Base-by-base conservation (phyloP, 2,329 filamentous ascomycete species). In the Rugonectria rugulosa region DNA sequence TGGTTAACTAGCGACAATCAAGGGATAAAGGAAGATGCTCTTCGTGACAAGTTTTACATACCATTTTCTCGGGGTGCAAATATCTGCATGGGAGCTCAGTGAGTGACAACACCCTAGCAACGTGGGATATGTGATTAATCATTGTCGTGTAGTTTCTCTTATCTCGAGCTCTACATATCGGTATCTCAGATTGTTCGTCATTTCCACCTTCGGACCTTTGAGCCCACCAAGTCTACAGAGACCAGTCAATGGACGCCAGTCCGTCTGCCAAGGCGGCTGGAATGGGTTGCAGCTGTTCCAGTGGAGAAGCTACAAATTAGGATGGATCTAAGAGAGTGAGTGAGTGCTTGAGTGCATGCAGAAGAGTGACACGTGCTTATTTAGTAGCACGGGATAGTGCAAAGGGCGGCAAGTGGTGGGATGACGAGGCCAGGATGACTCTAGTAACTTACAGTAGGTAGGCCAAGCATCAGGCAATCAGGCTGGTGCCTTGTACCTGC, bases 41-140 rank as follows among this genome's bases (percentile, higher is more conserved):
- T 68, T 0, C 55, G 66, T 12, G 69, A 72, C 53, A 59, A 49
- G 2, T 70, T 64, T 31, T 71, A 69, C 8, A 58, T 70, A 4
- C 66, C 68, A 2, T 71, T 70, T 9, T 72, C 68, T 1, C 65
- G 67, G 31, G 67, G 69, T 1, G 53, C 68, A 0, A 68, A 68
- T 17, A 50, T 66, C 6, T 70, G 69, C 26, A 67, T 70, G 15
- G 65, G 67, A 9, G 47, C 58, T 2, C 68, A 70, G 67, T 70
- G 52, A 62, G 69, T 52, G n/a, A n/a, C n/a, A n/a, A 6, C 8
- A 24, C 9, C 2, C 11, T 15, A 27, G 20, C 2, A 3, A 19
- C 3, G 11, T 37, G 5, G 9, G 27, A 9, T 40, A 24, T n/a
- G 24, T 6, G 1, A 24, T 34, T 57, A 34, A 48, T 20, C 2